Evolutionary conservation across 345 rosid species (phyloP).

Genomic region (Salix caprea): DNA sequence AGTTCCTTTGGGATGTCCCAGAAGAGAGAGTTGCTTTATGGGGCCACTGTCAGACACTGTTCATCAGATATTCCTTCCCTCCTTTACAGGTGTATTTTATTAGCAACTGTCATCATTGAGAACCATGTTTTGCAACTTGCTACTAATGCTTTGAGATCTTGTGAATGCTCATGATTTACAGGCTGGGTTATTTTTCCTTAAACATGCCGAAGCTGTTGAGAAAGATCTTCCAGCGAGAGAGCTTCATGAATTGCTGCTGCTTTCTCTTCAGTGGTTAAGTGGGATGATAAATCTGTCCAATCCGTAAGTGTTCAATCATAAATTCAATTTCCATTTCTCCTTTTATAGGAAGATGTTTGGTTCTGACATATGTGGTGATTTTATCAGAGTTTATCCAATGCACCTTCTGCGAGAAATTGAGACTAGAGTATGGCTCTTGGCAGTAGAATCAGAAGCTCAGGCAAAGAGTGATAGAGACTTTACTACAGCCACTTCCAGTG

Average conservation of each 20-base stretch:
- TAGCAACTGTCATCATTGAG: background rate
- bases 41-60: slow-evolving; percentile 93
- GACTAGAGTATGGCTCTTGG: slow-evolving; percentile 96
- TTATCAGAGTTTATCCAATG: slow-evolving; percentile 82
- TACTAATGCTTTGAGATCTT: slow-evolving; percentile 5
- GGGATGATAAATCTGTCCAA: slow-evolving; percentile 73
- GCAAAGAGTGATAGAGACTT: slow-evolving; percentile 60
- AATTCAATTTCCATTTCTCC: slow-evolving; percentile 8
- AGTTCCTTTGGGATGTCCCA: slow-evolving; percentile 99
- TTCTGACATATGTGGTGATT: slow-evolving; percentile 25
- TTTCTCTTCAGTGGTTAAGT: slow-evolving; percentile 93
- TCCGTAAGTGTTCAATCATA: slow-evolving; percentile 58
- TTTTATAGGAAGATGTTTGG: slow-evolving; percentile 8
- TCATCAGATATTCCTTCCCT: slow-evolving; percentile 82
- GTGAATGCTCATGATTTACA: slow-evolving; percentile 29
- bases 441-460: slow-evolving; percentile 95
- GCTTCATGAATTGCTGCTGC: slow-evolving; percentile 82
- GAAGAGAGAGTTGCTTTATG: slow-evolving; percentile 98
- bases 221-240: slow-evolving; percentile 92
- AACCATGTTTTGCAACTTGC: slow-evolving; percentile 7
- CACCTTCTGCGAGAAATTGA: slow-evolving; percentile 92
- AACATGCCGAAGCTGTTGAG: slow-evolving; percentile 89
- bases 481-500: slow-evolving; percentile 35
- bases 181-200: slow-evolving; percentile 95
- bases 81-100: slow-evolving; percentile 62